phyloP scores from a whole-genome alignment of 2,329 filamentous ascomycete species.

The Talaromyces albobiverticillius region DNA sequence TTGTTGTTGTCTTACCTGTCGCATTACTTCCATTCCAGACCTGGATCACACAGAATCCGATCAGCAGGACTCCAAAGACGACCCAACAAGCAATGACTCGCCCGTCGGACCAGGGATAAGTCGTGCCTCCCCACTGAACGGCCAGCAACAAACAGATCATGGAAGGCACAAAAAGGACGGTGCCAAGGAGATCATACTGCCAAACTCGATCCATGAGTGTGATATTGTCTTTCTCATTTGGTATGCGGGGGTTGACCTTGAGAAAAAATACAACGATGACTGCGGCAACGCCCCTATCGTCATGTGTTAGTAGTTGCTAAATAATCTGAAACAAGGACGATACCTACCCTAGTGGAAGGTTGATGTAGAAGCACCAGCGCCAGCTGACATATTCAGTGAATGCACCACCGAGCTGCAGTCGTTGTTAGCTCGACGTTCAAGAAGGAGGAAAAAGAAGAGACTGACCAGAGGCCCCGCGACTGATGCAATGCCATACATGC shows the following conservation, averaged over 20 bases:
- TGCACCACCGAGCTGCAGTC: constrained; percentile 38
- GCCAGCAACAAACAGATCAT: constrained; percentile 16
- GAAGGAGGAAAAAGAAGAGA: too few relatives aligned
- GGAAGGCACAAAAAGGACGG: not conserved
- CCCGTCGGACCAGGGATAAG: constrained; percentile 10
- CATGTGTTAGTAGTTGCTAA: not conserved
- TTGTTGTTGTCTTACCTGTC: not conserved
- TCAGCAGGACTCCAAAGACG: constrained; percentile 19
- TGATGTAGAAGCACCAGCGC: constrained; percentile 24
- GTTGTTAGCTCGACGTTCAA: not conserved
- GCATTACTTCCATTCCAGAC: constrained; percentile 17
- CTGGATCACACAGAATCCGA: constrained; percentile 18
- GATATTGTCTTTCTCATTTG: not conserved
- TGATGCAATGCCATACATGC: constrained; percentile 42
- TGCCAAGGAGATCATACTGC: constrained; percentile 6
- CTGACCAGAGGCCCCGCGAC: constrained; percentile 35
- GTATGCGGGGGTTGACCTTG: not conserved
- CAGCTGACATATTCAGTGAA: constrained; percentile 34
- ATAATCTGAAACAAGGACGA: constrained; percentile 11
- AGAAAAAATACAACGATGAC: constrained; percentile 7
- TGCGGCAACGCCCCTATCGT: not conserved
- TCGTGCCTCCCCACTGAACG: constrained; percentile 15
- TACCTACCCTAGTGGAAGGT: constrained; percentile 4
- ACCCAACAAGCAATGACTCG: constrained; percentile 14
- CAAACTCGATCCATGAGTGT: constrained; percentile 1